Evolutionary conservation across 2,329 filamentous ascomycete species (phyloP).

Genomic region (Colletotrichum musae): DNA sequence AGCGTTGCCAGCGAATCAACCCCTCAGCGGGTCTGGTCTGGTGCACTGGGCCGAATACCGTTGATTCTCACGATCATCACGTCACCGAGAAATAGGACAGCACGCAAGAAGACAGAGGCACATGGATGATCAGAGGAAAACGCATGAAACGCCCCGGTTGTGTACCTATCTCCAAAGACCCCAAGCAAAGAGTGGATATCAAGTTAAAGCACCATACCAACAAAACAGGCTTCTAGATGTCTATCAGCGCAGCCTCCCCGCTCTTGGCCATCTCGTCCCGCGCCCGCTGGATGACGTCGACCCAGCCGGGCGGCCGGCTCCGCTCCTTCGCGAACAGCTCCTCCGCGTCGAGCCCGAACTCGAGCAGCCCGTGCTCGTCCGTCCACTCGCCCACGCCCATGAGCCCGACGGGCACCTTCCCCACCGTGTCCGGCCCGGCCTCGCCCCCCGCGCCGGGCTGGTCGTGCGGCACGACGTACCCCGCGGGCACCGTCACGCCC

Average conservation of each 20-base stretch:
- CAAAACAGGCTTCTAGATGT: constrained; percentile 27
- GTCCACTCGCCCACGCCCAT: constrained; percentile 72
- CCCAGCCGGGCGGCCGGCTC: constrained; percentile 57
- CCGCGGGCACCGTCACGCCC: constrained; percentile 60
- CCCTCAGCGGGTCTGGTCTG: too few relatives aligned
- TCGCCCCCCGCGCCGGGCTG: constrained; percentile 48
- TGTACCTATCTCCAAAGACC: neutral
- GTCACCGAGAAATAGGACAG: too few relatives aligned
- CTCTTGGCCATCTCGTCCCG: constrained; percentile 43
- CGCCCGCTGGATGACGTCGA: constrained; percentile 59
- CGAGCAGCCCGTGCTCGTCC: constrained; percentile 62
- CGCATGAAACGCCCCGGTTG: too few relatives aligned
- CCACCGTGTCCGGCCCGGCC: constrained; percentile 50
- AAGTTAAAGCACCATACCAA: neutral
- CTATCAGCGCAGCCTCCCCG: constrained; percentile 37
- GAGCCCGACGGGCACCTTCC: constrained; percentile 65
- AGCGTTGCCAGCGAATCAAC: neutral
- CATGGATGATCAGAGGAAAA: too few relatives aligned
- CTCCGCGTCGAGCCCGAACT: constrained; percentile 64
- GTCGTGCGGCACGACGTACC: constrained; percentile 58
- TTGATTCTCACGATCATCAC: too few relatives aligned
- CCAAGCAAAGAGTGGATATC: constrained; percentile 5
- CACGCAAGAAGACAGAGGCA: too few relatives aligned
- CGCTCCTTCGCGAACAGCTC: constrained; percentile 53
- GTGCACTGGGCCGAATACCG: too few relatives aligned